These are phyloP conservation scores for Vitellaria paradoxa DNA, from an alignment of 179 eudicot genomes.

Conservation along the genomic window DNA sequence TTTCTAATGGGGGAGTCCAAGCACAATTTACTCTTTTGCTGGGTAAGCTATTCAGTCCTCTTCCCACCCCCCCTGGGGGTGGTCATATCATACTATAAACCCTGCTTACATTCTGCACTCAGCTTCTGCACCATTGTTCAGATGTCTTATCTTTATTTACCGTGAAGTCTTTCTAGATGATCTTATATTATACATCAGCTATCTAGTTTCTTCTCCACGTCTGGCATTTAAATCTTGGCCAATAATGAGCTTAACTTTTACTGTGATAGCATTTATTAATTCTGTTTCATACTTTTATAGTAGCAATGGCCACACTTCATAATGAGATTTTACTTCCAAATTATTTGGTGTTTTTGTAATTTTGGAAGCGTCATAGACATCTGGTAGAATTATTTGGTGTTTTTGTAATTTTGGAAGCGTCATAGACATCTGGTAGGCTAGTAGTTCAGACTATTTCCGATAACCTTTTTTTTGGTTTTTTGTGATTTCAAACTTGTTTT, in stretches of 20 bases:
- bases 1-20: slow-evolving; percentile 59
- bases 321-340: background rate
- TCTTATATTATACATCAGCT: background rate
- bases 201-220: background rate
- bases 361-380: background rate
- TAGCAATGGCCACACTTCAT: background rate
- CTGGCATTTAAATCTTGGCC: background rate
- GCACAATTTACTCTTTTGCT: slow-evolving; percentile 60
- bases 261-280: background rate
- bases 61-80: no score
- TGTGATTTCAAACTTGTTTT: background rate
- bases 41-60: slow-evolving; percentile 56
- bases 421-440: no score
- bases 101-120: background rate
- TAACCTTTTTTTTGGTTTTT: background rate
- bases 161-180: background rate
- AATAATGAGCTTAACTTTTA: background rate
- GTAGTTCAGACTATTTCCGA: background rate
- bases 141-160: background rate
- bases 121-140: background rate
- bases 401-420: background rate
- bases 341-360: background rate
- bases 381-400: background rate
- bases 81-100: background rate
- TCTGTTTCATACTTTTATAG: background rate